Base-by-base conservation (phyloP, 805 yeast species). In the Dipodascopsis uninucleata region DNA sequence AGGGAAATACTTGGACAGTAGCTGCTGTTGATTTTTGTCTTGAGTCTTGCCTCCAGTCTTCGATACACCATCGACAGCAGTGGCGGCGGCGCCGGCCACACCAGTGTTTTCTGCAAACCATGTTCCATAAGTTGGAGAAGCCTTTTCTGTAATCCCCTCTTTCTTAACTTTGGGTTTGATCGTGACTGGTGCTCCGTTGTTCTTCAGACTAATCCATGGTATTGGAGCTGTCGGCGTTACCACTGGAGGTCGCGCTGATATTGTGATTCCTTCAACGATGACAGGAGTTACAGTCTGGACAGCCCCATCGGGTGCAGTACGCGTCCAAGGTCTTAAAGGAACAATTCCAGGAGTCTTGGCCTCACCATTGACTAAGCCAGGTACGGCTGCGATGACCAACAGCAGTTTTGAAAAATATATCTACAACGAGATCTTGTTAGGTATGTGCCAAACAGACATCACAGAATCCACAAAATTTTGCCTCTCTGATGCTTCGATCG, bases 191-290 rank as follows among this genome's bases (percentile, higher is more conserved):
- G 72, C 63, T 14, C 96, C 96, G 49, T 81, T 77, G 52, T 81
- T 79, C 47, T 86, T 75, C 59, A 87, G 70, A 1, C 86, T 76
- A 31, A 87, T 70, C 96, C 96, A 87, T 6, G 86, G 87, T 47
- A 78, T 79, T 52, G 86, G 73, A 7, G 84, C 82, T 54, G 80
- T 71, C 12, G 55, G 57, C 6, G 61, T 60, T n/a, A 48, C 56
- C 5, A 44, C 50, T 14, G 65, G 59, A 2, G 78, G 79, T 43
- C 71, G 70, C 22, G 79, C 78, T 44, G 75, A 70, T 60, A 80
- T 75, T 0, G 85, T 79, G 49, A 81, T 76, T 16, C 82, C 82
- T 10, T 72, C 81, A 52, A 80, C 71, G 18, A 78, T 78, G 0
- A 82, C 76, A 3, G 86, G 86, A 0, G 73, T 70, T 23, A 79